These are phyloP conservation scores for Strigomonas culicis DNA, from an alignment of 208 protist genomes.

Conservation along the genomic window DNA sequence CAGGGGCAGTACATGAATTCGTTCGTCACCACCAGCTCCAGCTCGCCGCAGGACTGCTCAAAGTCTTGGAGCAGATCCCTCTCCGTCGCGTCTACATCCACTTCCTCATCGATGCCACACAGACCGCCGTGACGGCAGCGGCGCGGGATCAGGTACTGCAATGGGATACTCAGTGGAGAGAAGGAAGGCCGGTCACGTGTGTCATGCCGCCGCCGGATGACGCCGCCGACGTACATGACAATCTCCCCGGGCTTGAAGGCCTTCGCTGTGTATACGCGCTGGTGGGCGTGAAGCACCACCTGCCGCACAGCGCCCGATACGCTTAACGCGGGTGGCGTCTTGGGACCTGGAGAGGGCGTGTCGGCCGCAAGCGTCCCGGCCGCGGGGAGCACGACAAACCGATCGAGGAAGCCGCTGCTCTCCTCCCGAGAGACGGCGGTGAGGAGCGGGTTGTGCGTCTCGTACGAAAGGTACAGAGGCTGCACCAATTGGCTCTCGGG, in stretches of 20 bases:
- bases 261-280: conserved; percentile 50
- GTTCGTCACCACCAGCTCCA: conserved; percentile 79
- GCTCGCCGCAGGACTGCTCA: conserved; percentile 27
- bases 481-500: background rate
- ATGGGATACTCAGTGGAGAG: conserved; percentile 66
- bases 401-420: too few species aligned
- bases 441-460: too few species aligned
- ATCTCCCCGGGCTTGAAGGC: conserved; percentile 69
- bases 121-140: conserved; percentile 18
- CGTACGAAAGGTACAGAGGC: background rate
- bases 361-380: too few species aligned
- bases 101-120: background rate
- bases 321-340: too few species aligned
- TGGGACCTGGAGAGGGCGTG: too few species aligned
- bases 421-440: too few species aligned
- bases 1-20: conserved; percentile 89
- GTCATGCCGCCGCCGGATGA: conserved; percentile 36
- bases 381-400: too few species aligned
- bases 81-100: background rate
- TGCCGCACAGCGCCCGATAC: too few species aligned
- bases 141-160: conserved; percentile 54
- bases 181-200: conserved; percentile 41
- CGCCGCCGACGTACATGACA: conserved; percentile 68
- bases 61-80: conserved; percentile 23
- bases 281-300: too few species aligned